phyloP scores from a whole-genome alignment of 2,329 filamentous ascomycete species.

The Colletotrichum sp. region DNA sequence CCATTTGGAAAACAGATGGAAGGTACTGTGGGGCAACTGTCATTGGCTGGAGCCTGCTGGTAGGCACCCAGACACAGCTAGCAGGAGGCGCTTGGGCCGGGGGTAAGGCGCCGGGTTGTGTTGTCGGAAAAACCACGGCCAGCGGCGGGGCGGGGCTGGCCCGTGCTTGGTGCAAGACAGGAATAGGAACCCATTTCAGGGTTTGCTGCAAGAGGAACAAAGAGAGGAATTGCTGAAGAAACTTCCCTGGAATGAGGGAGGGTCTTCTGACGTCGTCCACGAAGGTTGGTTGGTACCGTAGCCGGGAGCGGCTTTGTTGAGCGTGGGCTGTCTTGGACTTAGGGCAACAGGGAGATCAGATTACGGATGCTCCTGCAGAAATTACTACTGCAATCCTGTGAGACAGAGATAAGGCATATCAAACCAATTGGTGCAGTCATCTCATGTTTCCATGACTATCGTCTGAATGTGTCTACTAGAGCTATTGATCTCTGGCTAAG shows the following conservation, averaged over 20 bases:
- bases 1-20: slow-evolving; percentile 12
- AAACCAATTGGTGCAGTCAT: neutral
- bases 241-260: neutral
- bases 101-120: neutral
- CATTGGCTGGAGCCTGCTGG: neutral
- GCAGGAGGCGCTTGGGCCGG: neutral
- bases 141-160: neutral
- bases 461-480: neutral
- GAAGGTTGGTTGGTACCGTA: neutral
- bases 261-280: neutral
- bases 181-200: neutral
- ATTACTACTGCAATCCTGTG: neutral
- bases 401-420: neutral
- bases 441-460: neutral
- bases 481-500: neutral
- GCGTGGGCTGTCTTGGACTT: neutral
- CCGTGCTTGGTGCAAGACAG: neutral
- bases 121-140: slow-evolving; percentile 13
- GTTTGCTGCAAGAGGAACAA: neutral
- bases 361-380: neutral
- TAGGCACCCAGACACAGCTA: neutral
- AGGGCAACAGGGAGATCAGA: neutral
- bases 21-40: slow-evolving; percentile 8
- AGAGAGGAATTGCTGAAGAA: neutral
- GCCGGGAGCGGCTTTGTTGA: neutral